Evolutionary conservation across 176 grass and related monocot genomes (phyloP), one percentile per base, ranked within the genome.

Genomic region (Oryza glumipatula): DNA sequence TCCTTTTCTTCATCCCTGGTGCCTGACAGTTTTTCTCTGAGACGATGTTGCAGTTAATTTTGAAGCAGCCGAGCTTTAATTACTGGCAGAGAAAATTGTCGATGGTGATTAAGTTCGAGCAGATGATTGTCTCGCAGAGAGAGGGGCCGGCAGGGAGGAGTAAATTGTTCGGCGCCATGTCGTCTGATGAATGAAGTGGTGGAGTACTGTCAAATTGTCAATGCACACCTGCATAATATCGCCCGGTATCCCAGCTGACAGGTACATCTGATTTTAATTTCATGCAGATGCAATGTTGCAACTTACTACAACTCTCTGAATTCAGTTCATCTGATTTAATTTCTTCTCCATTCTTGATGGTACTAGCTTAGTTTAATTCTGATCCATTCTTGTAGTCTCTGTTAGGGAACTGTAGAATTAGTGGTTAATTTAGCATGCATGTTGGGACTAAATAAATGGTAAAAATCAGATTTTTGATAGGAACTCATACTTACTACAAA

Each of bases 231-330:
- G n/a, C 58, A 5, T 23, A 63, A 63, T 63, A n/a, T 63, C 58
- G 56, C 58, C 58, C 58, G 58, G 58, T 63, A 63, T 63, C n/a
- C 21, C 58, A 63, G 58, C 58, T 63, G 58, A 63, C 58, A 63
- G 58, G 58, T 63, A 63, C 58, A 63, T 63, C 58, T 63, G 21
- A 63, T 63, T 63, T 63, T 63, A 63, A 63, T 63, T 63, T 63
- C 8, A n/a, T 22, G 58, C 21, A 63, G 58, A 23, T 63, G 58
- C 58, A 23, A 63, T 63, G n/a, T 23, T 58, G 9, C 54, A 56
- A 56, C 48, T 56, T 52, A 52, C 49, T 52, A 52, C 49, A 17
- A 60, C 58, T 63, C 8, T 63, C 58, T 10, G 19, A 63, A 63
- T 23, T 63, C 58, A 41, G 39, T 8, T 41, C 39, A 41, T 41